These are phyloP conservation scores for Beauveria rudraprayagi DNA, from an alignment of 2,329 filamentous ascomycete genomes.

Conservation along the genomic window DNA sequence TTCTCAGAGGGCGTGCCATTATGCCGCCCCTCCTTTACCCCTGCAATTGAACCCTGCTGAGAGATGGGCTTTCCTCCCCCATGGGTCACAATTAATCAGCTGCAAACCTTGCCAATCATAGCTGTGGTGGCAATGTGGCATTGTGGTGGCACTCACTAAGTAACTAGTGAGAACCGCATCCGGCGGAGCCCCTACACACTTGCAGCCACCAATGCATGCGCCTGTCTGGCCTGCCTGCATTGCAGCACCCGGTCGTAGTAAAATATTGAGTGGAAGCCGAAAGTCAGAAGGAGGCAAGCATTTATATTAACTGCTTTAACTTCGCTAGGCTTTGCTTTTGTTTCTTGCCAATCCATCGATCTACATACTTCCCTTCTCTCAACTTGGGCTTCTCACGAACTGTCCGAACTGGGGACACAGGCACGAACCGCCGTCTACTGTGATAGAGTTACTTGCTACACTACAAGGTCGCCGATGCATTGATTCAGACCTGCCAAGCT, in stretches of 20 bases:
- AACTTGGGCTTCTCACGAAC: background rate
- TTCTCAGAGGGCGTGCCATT: conserved; percentile 2
- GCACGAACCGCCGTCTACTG: background rate
- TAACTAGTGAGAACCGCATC: conserved; percentile 2
- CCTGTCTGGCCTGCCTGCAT: conserved; percentile 4
- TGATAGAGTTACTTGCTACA: conserved; percentile 2
- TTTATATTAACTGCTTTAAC: background rate
- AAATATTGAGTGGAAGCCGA: background rate
- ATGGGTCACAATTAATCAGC: no score
- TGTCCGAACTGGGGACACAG: background rate
- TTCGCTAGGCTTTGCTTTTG: background rate
- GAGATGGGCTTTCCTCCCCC: background rate
- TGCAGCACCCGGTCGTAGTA: background rate
- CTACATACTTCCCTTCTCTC: background rate
- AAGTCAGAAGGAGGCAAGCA: background rate
- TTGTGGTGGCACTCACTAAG: background rate
- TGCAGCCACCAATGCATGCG: background rate
- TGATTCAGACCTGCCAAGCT: conserved; percentile 6
- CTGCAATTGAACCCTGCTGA: background rate
- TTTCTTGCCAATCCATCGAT: background rate
- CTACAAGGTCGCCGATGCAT: conserved; percentile 5
- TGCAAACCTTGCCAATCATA: background rate
- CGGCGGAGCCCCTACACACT: background rate
- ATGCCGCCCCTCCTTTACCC: background rate
- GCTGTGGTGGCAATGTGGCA: background rate